Base-by-base conservation (phyloP, 2,329 filamentous ascomycete genomes). In the Aspergillus luchuensis region DNA sequence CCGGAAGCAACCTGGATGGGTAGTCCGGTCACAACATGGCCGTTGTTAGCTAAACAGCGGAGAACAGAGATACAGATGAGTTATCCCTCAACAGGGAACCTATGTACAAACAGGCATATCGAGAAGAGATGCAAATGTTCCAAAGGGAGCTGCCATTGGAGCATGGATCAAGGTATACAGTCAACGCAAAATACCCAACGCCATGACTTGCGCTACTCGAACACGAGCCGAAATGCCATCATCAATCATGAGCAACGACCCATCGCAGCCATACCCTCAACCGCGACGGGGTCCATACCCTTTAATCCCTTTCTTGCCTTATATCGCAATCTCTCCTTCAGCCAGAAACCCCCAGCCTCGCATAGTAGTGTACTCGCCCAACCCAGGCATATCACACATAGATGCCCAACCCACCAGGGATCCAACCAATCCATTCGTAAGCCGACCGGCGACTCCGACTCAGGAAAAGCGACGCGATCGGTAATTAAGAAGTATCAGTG, bases 131-230 rank as follows among this genome's bases (percentile, higher is more conserved):
- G 50, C n/a, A 38, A 25, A 47, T 8, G 39, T 11, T 56, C 52
- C 28, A 38, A 57, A n/a, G 41, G 33, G 47, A 19, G 21, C 58
- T 48, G 54, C 28, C 51, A 59, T 47, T 49, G 52, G 39, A 60
- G 28, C 39, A 36, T 36, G 25, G 30, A 53, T 52, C 58, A 54
- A 62, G 59, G 53, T 59, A 63, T 58, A 65, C 43, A 63, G 45
- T 43, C 47, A 61, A 59, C 47, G 57, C 55, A 56, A 61, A 47
- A 52, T 47, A 63, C 64, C 65, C 52, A 69, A 69, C 67, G 67
- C 67, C 66, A 56, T 50, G 56, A 54, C 53, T 60, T 60, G 57
- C 58, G 39, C 45, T 56, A 49, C n/a, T 10, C 47, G 58, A n/a
- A 33, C 47, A 33, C 28, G n/a, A 57, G 19, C 28, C n/a, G 48